These are phyloP conservation scores for Fraxinus latifolia DNA, from an alignment of 305 asterid genomes.

Conservation along the genomic window DNA sequence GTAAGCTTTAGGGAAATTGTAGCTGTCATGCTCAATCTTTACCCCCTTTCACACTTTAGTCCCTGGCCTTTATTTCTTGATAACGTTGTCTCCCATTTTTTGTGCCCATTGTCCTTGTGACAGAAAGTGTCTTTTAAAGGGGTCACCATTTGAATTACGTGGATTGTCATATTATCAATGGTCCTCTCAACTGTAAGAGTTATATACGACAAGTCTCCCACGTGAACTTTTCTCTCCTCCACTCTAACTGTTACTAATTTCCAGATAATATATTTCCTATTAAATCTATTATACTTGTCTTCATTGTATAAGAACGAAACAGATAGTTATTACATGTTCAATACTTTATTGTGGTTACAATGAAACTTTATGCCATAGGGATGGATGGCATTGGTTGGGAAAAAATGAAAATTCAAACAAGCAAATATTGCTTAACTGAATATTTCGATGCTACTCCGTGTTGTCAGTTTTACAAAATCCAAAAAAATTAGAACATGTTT, in stretches of 20 bases:
- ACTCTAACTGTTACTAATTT: not conserved
- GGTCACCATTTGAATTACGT: not conserved
- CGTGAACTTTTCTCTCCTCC: not conserved
- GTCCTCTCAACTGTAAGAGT: not conserved
- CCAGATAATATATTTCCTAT: not conserved
- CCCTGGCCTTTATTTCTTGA: not conserved
- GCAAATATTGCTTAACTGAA: not conserved
- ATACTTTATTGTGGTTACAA: not conserved
- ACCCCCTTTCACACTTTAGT: not conserved
- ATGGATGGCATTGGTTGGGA: not conserved
- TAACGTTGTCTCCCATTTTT: not conserved
- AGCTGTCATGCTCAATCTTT: not conserved
- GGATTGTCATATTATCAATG: not conserved
- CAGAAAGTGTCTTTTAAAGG: not conserved
- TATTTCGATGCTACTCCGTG: not conserved
- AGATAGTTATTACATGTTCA: not conserved
- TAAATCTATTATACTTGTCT: not conserved
- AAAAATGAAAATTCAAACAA: not conserved
- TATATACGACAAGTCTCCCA: not conserved
- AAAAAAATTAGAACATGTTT: not conserved
- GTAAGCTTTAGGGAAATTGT: not conserved
- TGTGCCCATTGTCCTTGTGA: not conserved
- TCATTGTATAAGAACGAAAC: not conserved
- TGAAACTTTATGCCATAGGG: not conserved
- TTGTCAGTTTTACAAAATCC: not conserved